Base-by-base conservation (phyloP, 306 rosid species). In the Malus fusca region DNA sequence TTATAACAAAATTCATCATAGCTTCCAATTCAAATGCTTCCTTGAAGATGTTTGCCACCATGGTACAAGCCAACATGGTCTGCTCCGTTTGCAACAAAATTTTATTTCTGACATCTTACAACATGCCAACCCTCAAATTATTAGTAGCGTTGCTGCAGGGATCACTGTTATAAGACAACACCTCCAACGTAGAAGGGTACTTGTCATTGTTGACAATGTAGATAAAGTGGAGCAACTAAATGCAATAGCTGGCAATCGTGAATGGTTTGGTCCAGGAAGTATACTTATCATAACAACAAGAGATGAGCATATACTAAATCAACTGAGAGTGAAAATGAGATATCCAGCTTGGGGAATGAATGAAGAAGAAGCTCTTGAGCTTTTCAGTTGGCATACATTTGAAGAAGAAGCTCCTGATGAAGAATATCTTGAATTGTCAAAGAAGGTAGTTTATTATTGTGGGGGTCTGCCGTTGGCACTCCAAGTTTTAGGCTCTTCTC, bases 281-380 rank as follows among this genome's bases (percentile, higher is more conserved):
- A 77, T 78, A 28, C 6, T 81, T 12, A 42, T 86, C 4, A 23
- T 62, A 40, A 86, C 86, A 26, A 81, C 82, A 0, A 40, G 84
- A 70, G 77, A 83, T 65, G n/a, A 6, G 0, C 68, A 4, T 4
- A 0, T 84, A 4, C 79, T 84, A 9, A 69, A 48, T 0, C 15
- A 14, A 9, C 66, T 52, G 1, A 3, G 48, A 37, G 77, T 25
- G 19, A 74, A 72, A 25, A 4, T 17, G 58, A 9, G 80, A 0
- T 48, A 11, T 48, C 2, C 0, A 8, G 17, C 12, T 0, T 12
- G 55, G 21, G 66, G 68, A 73, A 53, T 82, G 85, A 8, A 77
- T 2, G 5, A 62, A 11, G 21, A 0, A 4, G 86, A 87, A 33
- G 51, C 51, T 44, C 5, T 44, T 2, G 65, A 62, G 44, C 77